Percentiles rank a stretch among this genome's conserved stretches.
Conservation (phyloP, 2,329 filamentous ascomycete genomes). For the Sclerotiophoma versabilis region DNA sequence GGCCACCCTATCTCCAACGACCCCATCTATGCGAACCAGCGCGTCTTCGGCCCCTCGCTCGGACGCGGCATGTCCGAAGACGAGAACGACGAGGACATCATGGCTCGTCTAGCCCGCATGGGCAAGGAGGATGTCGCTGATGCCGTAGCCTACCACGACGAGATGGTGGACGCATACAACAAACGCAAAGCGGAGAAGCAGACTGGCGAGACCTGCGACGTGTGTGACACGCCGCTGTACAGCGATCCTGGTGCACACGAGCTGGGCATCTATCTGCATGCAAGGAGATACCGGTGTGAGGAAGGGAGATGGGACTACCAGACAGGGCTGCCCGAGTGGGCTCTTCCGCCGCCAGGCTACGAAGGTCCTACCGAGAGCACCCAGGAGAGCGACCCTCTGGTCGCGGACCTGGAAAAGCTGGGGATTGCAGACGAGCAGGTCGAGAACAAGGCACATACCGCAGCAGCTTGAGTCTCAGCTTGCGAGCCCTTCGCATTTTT, state of each 20-base stretch:
- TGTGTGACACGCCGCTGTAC: conserved; percentile 89
- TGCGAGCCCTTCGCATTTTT: background rate
- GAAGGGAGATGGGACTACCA: conserved; percentile 86
- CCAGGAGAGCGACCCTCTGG: conserved; percentile 55
- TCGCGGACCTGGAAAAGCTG: conserved; percentile 53
- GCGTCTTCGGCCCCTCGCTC: conserved; percentile 84
- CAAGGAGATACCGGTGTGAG: conserved; percentile 84
- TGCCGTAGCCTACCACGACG: conserved; percentile 90
- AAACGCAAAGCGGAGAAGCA: conserved; percentile 92
- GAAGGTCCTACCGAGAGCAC: conserved; percentile 74
- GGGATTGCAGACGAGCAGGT: conserved; percentile 41
- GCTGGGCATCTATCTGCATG: conserved; percentile 92
- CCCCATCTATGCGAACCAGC: conserved; percentile 94
- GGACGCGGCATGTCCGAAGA: conserved; percentile 71
- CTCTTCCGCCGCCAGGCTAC: conserved; percentile 76
- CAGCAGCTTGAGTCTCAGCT: background rate
- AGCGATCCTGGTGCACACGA: conserved; percentile 91
- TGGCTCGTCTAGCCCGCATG: conserved; percentile 84
- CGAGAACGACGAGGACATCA: conserved; percentile 87
- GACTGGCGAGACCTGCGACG: conserved; percentile 80
- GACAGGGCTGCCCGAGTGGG: conserved; percentile 86
- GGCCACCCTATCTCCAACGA: conserved; percentile 97
- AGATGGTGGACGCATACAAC: conserved; percentile 89
- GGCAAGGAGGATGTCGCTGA: conserved; percentile 92
- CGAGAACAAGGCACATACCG: background rate